These are phyloP conservation scores for Lanmaoa pseudosensibilis DNA, from an alignment of 768 basidiomycete genomes.

Conservation along the genomic window DNA sequence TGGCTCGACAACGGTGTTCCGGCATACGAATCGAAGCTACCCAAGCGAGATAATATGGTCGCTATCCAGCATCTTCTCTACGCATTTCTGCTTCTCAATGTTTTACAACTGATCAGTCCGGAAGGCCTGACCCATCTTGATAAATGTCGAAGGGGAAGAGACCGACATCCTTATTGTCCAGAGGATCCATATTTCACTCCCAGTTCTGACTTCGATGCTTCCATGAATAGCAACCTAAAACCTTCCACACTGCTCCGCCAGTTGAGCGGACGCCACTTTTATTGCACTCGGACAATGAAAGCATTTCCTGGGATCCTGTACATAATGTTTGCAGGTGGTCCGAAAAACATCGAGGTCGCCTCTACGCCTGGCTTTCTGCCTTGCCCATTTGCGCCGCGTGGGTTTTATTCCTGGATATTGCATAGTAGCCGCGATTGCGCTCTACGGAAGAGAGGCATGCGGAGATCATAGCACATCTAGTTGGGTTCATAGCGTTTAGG, in stretches of 20 bases:
- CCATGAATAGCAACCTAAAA: not conserved
- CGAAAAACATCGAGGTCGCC: slow-evolving; percentile 49
- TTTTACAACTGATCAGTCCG: slow-evolving; percentile 55
- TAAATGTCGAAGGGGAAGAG: slow-evolving; percentile 36
- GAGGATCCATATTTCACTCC: slow-evolving; percentile 7
- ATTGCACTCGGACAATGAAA: not conserved
- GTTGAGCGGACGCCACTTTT: slow-evolving; percentile 19
- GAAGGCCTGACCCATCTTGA: slow-evolving; percentile 51
- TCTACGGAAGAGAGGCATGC: slow-evolving; percentile 36
- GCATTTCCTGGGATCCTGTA: slow-evolving; percentile 8
- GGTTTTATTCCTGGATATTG: slow-evolving; percentile 63
- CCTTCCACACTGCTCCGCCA: not conserved
- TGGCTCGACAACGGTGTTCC: slow-evolving; percentile 47
- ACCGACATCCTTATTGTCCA: slow-evolving; percentile 13
- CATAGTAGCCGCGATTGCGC: slow-evolving; percentile 58
- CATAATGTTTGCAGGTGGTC: slow-evolving; percentile 24
- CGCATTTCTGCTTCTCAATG: slow-evolving; percentile 55
- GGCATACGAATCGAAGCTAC: not conserved
- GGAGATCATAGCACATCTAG: not conserved
- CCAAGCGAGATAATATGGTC: slow-evolving; percentile 31
- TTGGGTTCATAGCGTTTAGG: not conserved
- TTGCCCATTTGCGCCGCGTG: slow-evolving; percentile 53
- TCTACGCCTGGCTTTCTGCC: slow-evolving; percentile 46
- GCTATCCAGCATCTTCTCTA: slow-evolving; percentile 56
- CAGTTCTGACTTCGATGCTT: not conserved